Conservation (phyloP, 805 yeast genomes). For the Starmerella davenportii region DNA sequence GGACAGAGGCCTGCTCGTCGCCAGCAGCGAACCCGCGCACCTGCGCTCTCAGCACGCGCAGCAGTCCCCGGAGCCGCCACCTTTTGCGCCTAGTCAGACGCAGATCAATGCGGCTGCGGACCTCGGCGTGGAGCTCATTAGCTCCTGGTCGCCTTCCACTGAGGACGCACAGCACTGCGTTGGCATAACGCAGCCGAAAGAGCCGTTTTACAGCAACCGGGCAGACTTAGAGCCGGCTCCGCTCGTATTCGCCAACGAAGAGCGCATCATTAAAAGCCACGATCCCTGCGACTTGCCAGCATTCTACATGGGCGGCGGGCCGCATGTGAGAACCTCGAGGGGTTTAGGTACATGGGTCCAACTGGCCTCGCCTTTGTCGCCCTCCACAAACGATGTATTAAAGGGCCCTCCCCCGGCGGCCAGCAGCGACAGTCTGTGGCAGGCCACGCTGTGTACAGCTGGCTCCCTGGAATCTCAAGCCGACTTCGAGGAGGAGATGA, state of each 20-base stretch:
- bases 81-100: too few species aligned
- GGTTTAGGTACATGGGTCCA: background rate
- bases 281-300: constrained; percentile 22
- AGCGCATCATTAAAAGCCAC: constrained; percentile 31
- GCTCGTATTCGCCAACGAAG: constrained; percentile 49
- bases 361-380: background rate
- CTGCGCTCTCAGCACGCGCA: too few species aligned
- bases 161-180: constrained; percentile 31
- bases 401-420: too few species aligned
- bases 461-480: background rate
- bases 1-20: too few species aligned
- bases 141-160: constrained; percentile 13
- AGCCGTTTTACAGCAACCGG: constrained; percentile 43
- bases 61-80: too few species aligned
- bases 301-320: background rate
- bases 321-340: too few species aligned
- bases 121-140: too few species aligned
- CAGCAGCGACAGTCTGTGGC: background rate
- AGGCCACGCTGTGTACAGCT: background rate
- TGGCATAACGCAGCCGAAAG: constrained; percentile 30
- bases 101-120: too few species aligned
- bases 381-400: background rate
- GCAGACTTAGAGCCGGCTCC: constrained; percentile 38
- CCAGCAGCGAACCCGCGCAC: too few species aligned
- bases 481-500: background rate